A percentile compares a stretch with the other conserved stretches of the same genome.
Evolutionary conservation across 208 protist species (phyloP).

Genomic region (Wallacemonas sp.): DNA sequence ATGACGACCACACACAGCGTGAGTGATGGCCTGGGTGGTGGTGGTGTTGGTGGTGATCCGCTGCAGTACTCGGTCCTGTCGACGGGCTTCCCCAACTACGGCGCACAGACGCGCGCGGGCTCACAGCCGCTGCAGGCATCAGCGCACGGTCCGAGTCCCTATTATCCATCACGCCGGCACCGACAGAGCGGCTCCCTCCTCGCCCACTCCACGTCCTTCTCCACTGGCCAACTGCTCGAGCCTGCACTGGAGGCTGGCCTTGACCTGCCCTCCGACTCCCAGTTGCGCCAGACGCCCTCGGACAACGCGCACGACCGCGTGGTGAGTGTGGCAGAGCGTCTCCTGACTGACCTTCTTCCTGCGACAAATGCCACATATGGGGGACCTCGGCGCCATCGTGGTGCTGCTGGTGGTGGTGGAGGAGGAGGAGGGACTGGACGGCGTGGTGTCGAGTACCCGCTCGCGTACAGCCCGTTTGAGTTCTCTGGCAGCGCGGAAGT

Average conservation of each 20-base stretch:
- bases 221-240: neutral
- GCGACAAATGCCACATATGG: too few relatives aligned
- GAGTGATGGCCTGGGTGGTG: too few relatives aligned
- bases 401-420: neutral
- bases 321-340: neutral
- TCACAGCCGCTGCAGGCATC: too few relatives aligned
- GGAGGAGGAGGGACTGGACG: too few relatives aligned
- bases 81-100: too few relatives aligned
- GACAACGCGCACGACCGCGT: conserved; percentile 5
- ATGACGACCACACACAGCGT: too few relatives aligned
- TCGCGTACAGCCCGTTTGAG: neutral
- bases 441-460: neutral
- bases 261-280: neutral
- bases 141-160: too few relatives aligned
- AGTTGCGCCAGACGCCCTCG: neutral
- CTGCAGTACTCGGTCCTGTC: neutral
- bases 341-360: neutral
- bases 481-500: conserved; percentile 9
- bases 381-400: neutral
- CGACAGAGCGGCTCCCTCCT: neutral
- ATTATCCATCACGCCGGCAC: too few relatives aligned
- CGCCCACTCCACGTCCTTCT: conserved; percentile 12
- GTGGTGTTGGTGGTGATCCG: neutral
- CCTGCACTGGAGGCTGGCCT: conserved; percentile 3
- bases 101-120: too few relatives aligned